Percentiles rank a stretch among this genome's conserved stretches.
Conservation (phyloP, 805 yeast genomes). For the Candida nitratophila region DNA sequence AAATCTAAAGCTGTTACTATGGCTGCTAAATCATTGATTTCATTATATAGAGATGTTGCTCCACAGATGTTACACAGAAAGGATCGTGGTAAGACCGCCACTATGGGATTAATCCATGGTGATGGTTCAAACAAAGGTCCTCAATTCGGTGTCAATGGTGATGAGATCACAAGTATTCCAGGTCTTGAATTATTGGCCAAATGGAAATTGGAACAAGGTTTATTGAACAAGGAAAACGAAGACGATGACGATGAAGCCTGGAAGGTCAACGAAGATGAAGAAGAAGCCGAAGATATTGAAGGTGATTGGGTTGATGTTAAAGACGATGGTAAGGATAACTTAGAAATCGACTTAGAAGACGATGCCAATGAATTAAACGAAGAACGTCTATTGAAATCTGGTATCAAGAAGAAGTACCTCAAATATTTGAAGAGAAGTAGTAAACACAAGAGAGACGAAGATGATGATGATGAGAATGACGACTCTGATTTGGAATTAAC, state of each 20-base stretch:
- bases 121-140: conserved; percentile 42
- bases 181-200: conserved; percentile 86
- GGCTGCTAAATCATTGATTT: conserved; percentile 86
- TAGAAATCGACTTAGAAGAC: conserved; percentile 43
- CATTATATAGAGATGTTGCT: conserved; percentile 87
- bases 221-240: conserved; percentile 45
- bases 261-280: conserved; percentile 52
- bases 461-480: conserved; percentile 27
- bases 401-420: conserved; percentile 27
- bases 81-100: conserved; percentile 90
- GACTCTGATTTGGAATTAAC: conserved; percentile 48
- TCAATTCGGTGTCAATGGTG: conserved; percentile 68
- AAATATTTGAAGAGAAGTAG: conserved; percentile 22
- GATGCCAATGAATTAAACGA: conserved; percentile 26
- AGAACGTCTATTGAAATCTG: conserved; percentile 16
- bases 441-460: conserved; percentile 16
- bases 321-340: conserved; percentile 58
- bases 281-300: conserved; percentile 54
- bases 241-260: conserved; percentile 59
- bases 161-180: conserved; percentile 65
- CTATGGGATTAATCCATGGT: conserved; percentile 68
- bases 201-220: conserved; percentile 66
- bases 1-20: conserved; percentile 89
- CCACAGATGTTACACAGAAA: conserved; percentile 90
- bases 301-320: conserved; percentile 93